phyloP scores from a whole-genome alignment of 805 yeast genomes.

The Kurtzmaniella cleridarum region DNA sequence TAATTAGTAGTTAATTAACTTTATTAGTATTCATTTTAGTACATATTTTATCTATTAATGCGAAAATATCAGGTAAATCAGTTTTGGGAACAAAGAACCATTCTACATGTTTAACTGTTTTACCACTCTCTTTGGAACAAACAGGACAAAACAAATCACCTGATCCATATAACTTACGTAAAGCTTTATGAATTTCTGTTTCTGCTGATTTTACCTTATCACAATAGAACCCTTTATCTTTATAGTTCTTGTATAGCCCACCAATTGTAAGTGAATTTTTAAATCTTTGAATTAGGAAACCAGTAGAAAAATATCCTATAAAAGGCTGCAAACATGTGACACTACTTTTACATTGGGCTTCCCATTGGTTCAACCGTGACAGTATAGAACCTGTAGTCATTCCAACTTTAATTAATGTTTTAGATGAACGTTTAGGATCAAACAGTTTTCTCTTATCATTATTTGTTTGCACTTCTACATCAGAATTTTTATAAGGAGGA shows the following conservation, averaged over 20 bases:
- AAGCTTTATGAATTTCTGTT: slow-evolving; percentile 31
- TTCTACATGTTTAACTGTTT: slow-evolving; percentile 37
- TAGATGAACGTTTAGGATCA: slow-evolving; percentile 30
- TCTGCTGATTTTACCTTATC: slow-evolving; percentile 32
- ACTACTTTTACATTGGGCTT: slow-evolving; percentile 44
- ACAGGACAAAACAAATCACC: slow-evolving; percentile 47
- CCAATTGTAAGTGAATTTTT: neutral
- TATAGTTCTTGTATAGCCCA: slow-evolving; percentile 12
- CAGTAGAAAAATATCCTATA: slow-evolving; percentile 6
- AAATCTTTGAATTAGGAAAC: neutral
- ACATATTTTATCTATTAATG: slow-evolving; percentile 25
- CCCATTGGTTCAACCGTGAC: slow-evolving; percentile 47
- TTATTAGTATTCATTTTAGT: neutral
- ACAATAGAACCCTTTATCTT: slow-evolving; percentile 32
- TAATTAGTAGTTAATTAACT: neutral
- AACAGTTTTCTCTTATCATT: slow-evolving; percentile 26
- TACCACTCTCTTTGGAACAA: slow-evolving; percentile 20
- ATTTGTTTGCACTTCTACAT: slow-evolving; percentile 21
- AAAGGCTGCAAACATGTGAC: slow-evolving; percentile 35
- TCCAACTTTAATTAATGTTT: slow-evolving; percentile 47
- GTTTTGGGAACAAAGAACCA: slow-evolving; percentile 52
- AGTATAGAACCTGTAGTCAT: slow-evolving; percentile 44
- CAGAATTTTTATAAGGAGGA: slow-evolving; percentile 24
- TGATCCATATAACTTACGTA: slow-evolving; percentile 38
- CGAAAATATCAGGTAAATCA: slow-evolving; percentile 27